Conservation (phyloP, 2,329 filamentous ascomycete species). For the Cyclaneusma minus region DNA sequence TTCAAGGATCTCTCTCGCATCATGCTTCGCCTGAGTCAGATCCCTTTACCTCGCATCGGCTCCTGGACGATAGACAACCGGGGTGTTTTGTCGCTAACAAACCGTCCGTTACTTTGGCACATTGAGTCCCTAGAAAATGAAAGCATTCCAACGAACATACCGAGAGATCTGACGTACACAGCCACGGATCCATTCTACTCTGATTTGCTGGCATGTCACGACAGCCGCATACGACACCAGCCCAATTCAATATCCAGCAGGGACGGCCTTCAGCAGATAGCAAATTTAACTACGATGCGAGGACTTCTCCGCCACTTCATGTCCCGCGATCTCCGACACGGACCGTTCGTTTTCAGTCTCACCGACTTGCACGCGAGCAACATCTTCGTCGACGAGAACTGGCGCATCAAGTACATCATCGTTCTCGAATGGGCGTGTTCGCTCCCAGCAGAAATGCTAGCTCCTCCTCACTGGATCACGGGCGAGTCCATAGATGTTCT, state of each 20-base stretch:
- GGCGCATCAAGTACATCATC: constrained; percentile 19
- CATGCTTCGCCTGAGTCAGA: constrained; percentile 11
- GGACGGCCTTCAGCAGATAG: constrained; percentile 18
- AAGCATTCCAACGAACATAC: constrained; percentile 18
- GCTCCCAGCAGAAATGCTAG: constrained; percentile 16
- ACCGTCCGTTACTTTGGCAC: constrained; percentile 20
- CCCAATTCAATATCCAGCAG: constrained; percentile 18
- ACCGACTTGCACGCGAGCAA: constrained; percentile 26
- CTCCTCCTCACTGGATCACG: constrained; percentile 18
- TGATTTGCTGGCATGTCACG: constrained; percentile 20
- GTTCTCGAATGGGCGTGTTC: constrained; percentile 21
- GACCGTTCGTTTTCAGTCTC: constrained; percentile 20
- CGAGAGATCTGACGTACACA: constrained; percentile 17
- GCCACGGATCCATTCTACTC: constrained; percentile 14
- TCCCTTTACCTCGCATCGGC: constrained; percentile 18
- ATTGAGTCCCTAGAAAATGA: constrained; percentile 21
- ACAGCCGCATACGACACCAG: constrained; percentile 19
- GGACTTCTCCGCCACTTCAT: constrained; percentile 11
- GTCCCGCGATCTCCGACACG: constrained; percentile 11
- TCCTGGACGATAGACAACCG: constrained; percentile 17
- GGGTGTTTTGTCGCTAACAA: constrained; percentile 16
- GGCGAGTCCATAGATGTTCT: constrained; percentile 6
- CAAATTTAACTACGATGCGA: constrained; percentile 16
- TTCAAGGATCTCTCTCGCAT: constrained; percentile 14
- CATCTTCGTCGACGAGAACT: constrained; percentile 21